A percentile compares a stretch with the other conserved stretches of the same genome.
Conservation (phyloP, 345 rosid species). For the Populus nigra region DNA sequence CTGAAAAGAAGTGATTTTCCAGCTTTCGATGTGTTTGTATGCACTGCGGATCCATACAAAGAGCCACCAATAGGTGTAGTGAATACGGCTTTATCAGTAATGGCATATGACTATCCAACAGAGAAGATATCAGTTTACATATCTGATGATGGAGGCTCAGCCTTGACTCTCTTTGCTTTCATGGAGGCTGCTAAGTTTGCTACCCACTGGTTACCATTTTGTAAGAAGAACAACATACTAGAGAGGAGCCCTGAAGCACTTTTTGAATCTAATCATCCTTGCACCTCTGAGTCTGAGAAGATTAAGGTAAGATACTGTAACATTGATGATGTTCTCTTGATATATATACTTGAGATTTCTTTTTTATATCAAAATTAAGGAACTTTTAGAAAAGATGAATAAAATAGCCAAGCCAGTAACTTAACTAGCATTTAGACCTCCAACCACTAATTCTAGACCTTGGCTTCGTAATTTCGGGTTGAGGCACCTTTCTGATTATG, state of each 20-base stretch:
- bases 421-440: too few relatives aligned
- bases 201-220: conserved; percentile 24
- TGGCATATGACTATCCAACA: conserved; percentile 75
- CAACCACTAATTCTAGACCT: too few relatives aligned
- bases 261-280: neutral
- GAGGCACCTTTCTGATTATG: too few relatives aligned
- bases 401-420: too few relatives aligned
- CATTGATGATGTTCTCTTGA: neutral
- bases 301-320: conserved; percentile 15
- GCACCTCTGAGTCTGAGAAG: neutral
- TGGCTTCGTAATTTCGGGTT: too few relatives aligned
- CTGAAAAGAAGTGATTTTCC: conserved; percentile 12
- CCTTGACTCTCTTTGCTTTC: conserved; percentile 22
- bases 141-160: conserved; percentile 31
- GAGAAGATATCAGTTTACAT: conserved; percentile 60
- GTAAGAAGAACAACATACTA: conserved; percentile 1
- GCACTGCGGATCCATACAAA: conserved; percentile 35
- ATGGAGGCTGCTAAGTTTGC: conserved; percentile 31
- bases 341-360: too few relatives aligned
- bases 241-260: conserved; percentile 11
- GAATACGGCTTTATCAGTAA: conserved; percentile 66
- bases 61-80: conserved; percentile 43
- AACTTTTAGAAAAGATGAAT: too few relatives aligned
- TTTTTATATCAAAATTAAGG: too few relatives aligned
- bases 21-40: conserved; percentile 58